Evolutionary conservation across 345 rosid species (phyloP).

Genomic region (Rhizophora mangle): DNA sequence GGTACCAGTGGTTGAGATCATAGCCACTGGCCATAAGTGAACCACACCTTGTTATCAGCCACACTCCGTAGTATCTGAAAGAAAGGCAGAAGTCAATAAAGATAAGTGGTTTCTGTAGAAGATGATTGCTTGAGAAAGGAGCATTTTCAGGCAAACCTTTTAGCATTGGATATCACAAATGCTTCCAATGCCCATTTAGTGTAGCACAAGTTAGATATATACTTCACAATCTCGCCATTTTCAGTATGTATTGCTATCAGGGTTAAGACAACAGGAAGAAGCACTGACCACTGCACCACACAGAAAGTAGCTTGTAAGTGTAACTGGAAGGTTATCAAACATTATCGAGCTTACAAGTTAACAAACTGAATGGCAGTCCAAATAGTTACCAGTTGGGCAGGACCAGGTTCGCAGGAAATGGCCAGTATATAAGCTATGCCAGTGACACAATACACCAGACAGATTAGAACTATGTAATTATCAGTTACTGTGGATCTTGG

Average conservation of each 20-base stretch:
- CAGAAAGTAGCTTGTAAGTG: slow-evolving; percentile 2
- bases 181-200: slow-evolving; percentile 97
- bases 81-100: neutral
- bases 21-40: slow-evolving; percentile 62
- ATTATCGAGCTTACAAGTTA: neutral
- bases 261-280: slow-evolving; percentile 94
- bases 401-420: slow-evolving; percentile 75
- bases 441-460: slow-evolving; percentile 91
- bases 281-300: slow-evolving; percentile 81
- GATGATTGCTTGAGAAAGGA: neutral
- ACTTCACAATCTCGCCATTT: slow-evolving; percentile 31
- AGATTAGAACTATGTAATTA: slow-evolving; percentile 70
- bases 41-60: slow-evolving; percentile 93
- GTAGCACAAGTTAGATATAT: slow-evolving; percentile 56
- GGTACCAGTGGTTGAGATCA: slow-evolving; percentile 59
- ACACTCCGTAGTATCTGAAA: slow-evolving; percentile 83
- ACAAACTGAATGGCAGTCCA: neutral
- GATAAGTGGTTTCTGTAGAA: neutral
- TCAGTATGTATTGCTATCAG: slow-evolving; percentile 61
- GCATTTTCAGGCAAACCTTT: slow-evolving; percentile 45
- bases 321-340: slow-evolving; percentile 8
- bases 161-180: slow-evolving; percentile 87
- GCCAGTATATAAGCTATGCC: slow-evolving; percentile 87
- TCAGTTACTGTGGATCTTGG: slow-evolving; percentile 76
- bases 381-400: slow-evolving; percentile 88